Evolutionary conservation across 1,139 yeast species (phyloP).

Genomic region (Nadsonia starkeyi-henricii): DNA sequence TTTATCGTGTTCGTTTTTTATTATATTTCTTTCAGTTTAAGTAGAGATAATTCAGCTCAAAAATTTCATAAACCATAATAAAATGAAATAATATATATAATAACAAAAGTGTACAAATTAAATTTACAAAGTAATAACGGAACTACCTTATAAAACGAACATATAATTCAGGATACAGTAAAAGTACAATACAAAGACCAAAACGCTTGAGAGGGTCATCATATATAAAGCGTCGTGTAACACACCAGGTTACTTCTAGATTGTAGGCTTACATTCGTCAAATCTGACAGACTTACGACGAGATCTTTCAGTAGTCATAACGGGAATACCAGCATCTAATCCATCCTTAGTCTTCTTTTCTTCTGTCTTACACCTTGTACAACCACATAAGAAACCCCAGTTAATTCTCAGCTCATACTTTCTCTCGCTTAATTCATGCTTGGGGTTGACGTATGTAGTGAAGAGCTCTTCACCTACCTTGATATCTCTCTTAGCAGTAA

Average conservation of each 20-base stretch:
- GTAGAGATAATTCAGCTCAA: no score
- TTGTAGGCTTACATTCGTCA: conserved; percentile 5
- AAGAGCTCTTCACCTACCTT: conserved; percentile 53
- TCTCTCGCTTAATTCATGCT: conserved; percentile 47
- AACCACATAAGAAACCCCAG: conserved; percentile 72
- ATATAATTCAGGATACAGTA: no score
- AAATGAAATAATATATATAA: not conserved
- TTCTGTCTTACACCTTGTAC: conserved; percentile 53
- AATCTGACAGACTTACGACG: conserved; percentile 9
- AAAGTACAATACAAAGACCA: no score
- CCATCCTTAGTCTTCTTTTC: conserved; percentile 19
- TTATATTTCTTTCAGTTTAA: not conserved
- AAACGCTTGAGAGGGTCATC: no score
- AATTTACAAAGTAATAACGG: no score
- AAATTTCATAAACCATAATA: not conserved
- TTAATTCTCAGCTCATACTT: conserved; percentile 56
- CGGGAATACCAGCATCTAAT: conserved; percentile 9
- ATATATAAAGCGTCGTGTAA: no score
- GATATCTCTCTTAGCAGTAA: conserved; percentile 45
- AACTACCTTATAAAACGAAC: not conserved
- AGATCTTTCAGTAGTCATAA: conserved; percentile 7
- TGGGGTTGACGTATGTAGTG: conserved; percentile 59
- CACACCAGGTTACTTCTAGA: not conserved
- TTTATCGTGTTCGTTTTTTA: not conserved
- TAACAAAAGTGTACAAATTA: not conserved